Evolutionary conservation across 805 yeast genomes (phyloP).

Genomic region (Candida arabinofermentans): DNA sequence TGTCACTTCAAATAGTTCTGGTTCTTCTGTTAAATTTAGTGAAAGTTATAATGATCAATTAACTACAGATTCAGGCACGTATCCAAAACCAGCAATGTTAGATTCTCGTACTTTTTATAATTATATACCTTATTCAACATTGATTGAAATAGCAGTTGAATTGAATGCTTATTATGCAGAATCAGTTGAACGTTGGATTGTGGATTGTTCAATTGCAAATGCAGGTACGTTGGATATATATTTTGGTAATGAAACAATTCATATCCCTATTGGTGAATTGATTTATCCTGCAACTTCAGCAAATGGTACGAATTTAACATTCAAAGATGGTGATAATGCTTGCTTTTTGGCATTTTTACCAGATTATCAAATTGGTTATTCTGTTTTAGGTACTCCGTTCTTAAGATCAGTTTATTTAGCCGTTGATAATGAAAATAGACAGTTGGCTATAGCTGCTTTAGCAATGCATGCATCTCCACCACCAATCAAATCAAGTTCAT

Average conservation of each 20-base stretch:
- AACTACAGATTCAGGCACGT: slow-evolving; percentile 29
- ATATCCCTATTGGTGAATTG: slow-evolving; percentile 47
- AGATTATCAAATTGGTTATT: slow-evolving; percentile 42
- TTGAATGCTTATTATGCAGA: slow-evolving; percentile 58
- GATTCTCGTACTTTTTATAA: slow-evolving; percentile 51
- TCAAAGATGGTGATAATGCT: slow-evolving; percentile 52
- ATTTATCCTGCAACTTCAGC: slow-evolving; percentile 36
- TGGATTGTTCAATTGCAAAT: slow-evolving; percentile 50
- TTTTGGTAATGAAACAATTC: slow-evolving; percentile 48
- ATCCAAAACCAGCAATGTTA: slow-evolving; percentile 49
- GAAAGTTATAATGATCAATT: slow-evolving; percentile 39
- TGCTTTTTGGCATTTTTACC: slow-evolving; percentile 55
- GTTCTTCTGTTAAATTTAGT: slow-evolving; percentile 24
- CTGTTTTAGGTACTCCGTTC: slow-evolving; percentile 57
- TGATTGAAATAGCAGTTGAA: slow-evolving; percentile 65
- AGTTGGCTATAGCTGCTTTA: slow-evolving; percentile 55
- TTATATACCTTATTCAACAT: slow-evolving; percentile 50
- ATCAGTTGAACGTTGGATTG: slow-evolving; percentile 51
- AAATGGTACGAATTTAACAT: slow-evolving; percentile 37
- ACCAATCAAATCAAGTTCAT: background rate
- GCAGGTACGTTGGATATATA: slow-evolving; percentile 50
- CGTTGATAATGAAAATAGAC: slow-evolving; percentile 55
- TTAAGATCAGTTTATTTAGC: slow-evolving; percentile 52
- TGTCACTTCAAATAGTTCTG: slow-evolving; percentile 32
- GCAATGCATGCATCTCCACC: too few species aligned